Evolutionary conservation across 306 rosid genomes (phyloP), one percentile per base, ranked within the genome.

Genomic region (Quercus suber): DNA sequence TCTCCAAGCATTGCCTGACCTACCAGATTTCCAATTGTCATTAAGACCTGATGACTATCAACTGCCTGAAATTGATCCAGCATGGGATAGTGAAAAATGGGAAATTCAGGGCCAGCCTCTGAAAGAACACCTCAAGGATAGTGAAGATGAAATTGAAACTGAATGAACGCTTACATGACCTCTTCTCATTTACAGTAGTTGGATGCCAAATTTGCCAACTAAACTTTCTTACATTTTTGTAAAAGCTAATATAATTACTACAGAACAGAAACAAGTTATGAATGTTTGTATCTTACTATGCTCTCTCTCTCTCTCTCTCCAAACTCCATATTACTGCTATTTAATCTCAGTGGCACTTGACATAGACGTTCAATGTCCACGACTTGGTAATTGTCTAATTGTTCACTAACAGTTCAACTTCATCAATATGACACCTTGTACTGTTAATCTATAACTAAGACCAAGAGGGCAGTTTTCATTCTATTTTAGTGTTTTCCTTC

Each of bases 1-100:
- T 84, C 88, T 91, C 14, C 96, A 89, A 82, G 71, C 82, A 78
- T 82, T 95, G 84, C 99, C 99, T 41, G 98, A 91, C 7, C 84
- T 95, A 69, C 99, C 99, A 51, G 97, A 95, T 71, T 95, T 95
- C 57, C 93, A 93, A 80, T 85, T 93, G 73, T 95, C 99, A 79
- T 79, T 93, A 68, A 88, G 80, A 30, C 98, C 99, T 19, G 98
- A 95, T 73, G 96, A 91, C 15, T 95, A 86, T 84, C 88, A 81
- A 73, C 80, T 93, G 27, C 98, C 98, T 3, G 89, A 93, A 65
- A 80, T 83, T 35, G 91, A 95, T 83, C 71, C 89, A 79, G 82
- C 88, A 69, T 95, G 99, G 99, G 88, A 88, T 49, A 86, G 76
- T 73, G 82, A 82, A 71, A 86, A 84, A 69, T 90, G 94, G 92